Conservation (phyloP, 2,329 filamentous ascomycete genomes). For the Aspergillus uvarum region DNA sequence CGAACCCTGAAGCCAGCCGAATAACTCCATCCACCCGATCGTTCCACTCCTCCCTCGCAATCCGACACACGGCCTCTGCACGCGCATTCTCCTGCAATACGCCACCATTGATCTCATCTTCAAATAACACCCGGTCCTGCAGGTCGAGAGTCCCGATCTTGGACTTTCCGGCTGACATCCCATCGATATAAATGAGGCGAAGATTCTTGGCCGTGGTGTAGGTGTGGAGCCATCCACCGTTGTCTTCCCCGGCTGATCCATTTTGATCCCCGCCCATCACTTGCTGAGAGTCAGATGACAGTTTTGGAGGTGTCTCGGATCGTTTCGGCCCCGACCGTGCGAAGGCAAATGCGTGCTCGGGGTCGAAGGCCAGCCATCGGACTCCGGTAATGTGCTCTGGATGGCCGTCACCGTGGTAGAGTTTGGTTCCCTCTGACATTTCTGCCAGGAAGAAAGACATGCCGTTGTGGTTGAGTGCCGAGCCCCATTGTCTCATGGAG, state of each 20-base stretch:
- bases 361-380: slow-evolving; percentile 1
- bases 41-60: not conserved
- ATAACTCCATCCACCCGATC: not conserved
- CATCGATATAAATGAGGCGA: not conserved
- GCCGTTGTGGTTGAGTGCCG: not conserved
- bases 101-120: not conserved
- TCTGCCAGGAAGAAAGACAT: not conserved
- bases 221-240: not conserved
- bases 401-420: not conserved
- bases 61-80: not conserved
- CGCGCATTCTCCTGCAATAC: not conserved
- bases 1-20: not conserved
- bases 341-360: not conserved
- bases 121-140: not conserved
- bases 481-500: slow-evolving; percentile 3
- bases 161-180: not conserved
- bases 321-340: not conserved
- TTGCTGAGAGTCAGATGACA: not conserved
- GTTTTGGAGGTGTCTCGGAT: not conserved
- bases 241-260: not conserved
- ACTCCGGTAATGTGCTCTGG: not conserved
- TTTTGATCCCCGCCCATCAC: not conserved
- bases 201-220: not conserved
- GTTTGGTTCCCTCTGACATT: not conserved
- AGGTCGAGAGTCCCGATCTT: not conserved